Base-by-base conservation (phyloP, 202 grass and related monocot species). In the Alloteropsis angusta region DNA sequence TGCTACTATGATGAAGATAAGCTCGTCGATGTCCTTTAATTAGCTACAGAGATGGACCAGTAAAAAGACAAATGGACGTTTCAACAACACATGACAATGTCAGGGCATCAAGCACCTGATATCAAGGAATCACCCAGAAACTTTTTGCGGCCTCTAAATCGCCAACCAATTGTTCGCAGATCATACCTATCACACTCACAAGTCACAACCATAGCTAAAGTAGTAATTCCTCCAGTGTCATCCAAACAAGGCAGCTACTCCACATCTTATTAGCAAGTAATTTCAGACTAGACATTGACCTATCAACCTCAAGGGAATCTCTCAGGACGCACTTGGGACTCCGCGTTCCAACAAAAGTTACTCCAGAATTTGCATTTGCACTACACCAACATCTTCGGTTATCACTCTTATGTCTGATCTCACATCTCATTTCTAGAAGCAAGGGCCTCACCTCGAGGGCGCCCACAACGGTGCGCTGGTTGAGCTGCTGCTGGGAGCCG, bases 401-500 rank as follows among this genome's bases (percentile, higher is more conserved):
- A 32, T 38, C 23, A 39, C 39, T 75, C 34, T 69, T 68, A 74
- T 43, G 22, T 65, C 21, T 55, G 46, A 16, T 48, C 43, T 75
- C 52, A 69, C 28, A 28, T 30, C 28, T 30, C 28, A 30, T 30
- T 30, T 30, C 42, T 68, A 64, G n/a, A 68, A 82, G 46, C 35
- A 34, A 34, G 52, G n/a, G 75, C 50, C 78, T 88, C 72, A 98
- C 92, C 96, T 95, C 88, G 34, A 98, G 92, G 79, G 82, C 89
- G 21, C 96, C 92, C 30, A 91, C 85, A 32, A 93, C 96, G 15
- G 96, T 98, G 25, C 96, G 87, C 45, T 78, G 89, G 69, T 92
- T 78, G 50, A 84, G 90, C 73, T 95, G 92, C 86, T 87, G 85
- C 84, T 95, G 96, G 26, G 92, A 98, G 32, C 96, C 90, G 13